Evolutionary conservation across 2,329 filamentous ascomycete species (phyloP), one percentile per base, ranked within the genome.

Genomic region (Claviceps spartinae): DNA sequence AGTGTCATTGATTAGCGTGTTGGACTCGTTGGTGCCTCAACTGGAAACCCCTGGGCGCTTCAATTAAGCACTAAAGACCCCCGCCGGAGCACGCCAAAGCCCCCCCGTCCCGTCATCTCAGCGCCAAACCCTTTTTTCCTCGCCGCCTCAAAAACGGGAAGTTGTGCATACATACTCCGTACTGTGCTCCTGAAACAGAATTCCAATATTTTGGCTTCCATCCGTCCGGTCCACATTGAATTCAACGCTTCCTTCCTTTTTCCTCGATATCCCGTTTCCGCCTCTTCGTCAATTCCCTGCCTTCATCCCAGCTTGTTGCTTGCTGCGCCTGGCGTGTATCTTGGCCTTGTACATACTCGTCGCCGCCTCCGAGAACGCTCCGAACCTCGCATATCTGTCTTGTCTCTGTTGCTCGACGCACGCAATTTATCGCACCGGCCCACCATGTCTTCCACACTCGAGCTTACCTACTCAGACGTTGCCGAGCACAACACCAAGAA

Each of bases 401-500:
- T 16, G 5, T 44, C 5, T 7, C 16, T 43, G 14, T 16, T 34
- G 24, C 36, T 50, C 30, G 30, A 34, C 30, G 22, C 49, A 38
- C 46, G 47, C 22, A 40, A 22, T 24, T 18, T 20, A 47, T 37
- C 48, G 16, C 6, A 24, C 42, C 48, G 22, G 36, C 40, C 34
- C 52, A 51, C 37, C 56, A 67, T 67, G 62, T 64, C 65, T 54
- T 50, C 53, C 43, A 48, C 50, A 20, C 59, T 66, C 58, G 74
- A 80, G 65, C 79, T 83, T 73, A 93, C 86, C 63, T 87, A 82
- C 73, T 76, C 84, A 65, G 87, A 95, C 70, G 81, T 95, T 71
- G 77, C 85, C 57, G 81, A 82, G 72, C 88, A 95, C 79, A 87
- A 85, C 75, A 83, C 79, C 72, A 96, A 96, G 83, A 95, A 89